A percentile compares a stretch with the other conserved stretches of the same genome.
These are phyloP conservation scores for Kodamaea laetipori DNA, from an alignment of 805 yeast genomes.

Conservation along the genomic window DNA sequence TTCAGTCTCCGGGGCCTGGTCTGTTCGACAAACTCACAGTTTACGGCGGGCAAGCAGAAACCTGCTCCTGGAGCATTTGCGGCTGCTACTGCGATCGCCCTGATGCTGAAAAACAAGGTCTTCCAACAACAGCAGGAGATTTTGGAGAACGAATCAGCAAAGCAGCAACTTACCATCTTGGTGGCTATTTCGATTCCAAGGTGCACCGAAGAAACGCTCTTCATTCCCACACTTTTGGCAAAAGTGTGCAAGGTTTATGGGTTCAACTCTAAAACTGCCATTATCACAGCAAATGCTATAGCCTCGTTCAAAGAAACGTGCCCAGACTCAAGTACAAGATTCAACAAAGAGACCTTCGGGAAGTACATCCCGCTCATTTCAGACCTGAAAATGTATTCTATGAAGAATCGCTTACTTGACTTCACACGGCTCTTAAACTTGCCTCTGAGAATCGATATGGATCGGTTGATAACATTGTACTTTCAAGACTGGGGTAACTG, in stretches of 20 bases:
- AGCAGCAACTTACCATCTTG: slow-evolving; percentile 39
- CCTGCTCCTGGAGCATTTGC: slow-evolving; percentile 77
- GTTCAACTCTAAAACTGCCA: slow-evolving; percentile 68
- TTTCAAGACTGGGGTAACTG: slow-evolving; percentile 78
- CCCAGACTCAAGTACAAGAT: slow-evolving; percentile 15
- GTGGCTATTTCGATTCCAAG: slow-evolving; percentile 77
- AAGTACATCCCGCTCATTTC: slow-evolving; percentile 11
- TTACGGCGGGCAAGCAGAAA: slow-evolving; percentile 31
- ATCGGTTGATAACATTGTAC: slow-evolving; percentile 64
- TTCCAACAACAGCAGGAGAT: slow-evolving; percentile 23
- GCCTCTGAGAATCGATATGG: slow-evolving; percentile 55
- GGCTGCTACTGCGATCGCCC: slow-evolving; percentile 62
- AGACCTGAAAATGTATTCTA: not conserved
- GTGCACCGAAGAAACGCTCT: slow-evolving; percentile 75
- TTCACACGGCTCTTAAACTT: slow-evolving; percentile 2
- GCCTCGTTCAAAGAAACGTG: slow-evolving; percentile 62
- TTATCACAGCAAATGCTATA: slow-evolving; percentile 67
- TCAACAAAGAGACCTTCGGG: not conserved
- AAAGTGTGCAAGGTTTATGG: slow-evolving; percentile 72
- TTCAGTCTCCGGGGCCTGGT: slow-evolving; percentile 1
- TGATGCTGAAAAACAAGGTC: slow-evolving; percentile 45
- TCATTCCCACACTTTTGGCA: slow-evolving; percentile 71
- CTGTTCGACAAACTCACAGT: not conserved
- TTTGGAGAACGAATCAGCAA: slow-evolving; percentile 27
- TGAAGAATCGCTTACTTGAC: not conserved